Conservation (phyloP, 106 monocot genomes). For the Dioscorea alata region DNA sequence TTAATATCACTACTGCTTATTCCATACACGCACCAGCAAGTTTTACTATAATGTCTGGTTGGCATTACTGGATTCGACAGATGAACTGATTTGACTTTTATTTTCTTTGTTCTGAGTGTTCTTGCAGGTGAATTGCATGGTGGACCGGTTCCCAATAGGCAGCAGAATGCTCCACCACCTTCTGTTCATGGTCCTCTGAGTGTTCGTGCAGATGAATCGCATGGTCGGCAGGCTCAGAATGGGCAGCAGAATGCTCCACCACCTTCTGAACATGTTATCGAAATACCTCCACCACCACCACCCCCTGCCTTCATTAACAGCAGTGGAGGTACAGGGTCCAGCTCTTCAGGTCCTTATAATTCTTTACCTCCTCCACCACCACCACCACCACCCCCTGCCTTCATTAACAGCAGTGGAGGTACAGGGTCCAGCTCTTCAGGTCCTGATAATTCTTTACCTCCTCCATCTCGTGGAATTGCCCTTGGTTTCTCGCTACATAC, state of each 20-base stretch:
- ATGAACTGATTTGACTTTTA: neutral
- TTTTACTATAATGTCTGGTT: neutral
- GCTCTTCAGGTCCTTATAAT: constrained; percentile 3
- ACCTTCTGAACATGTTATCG: constrained; percentile 24
- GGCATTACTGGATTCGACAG: neutral
- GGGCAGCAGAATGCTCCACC: constrained; percentile 42
- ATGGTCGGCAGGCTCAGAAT: constrained; percentile 20
- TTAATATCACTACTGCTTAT: no score
- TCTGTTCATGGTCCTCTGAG: neutral
- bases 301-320: constrained; percentile 19
- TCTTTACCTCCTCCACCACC: neutral
- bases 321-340: constrained; percentile 11
- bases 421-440: constrained; percentile 26
- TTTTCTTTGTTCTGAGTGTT: neutral
- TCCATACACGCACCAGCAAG: no score
- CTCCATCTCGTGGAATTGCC: constrained; percentile 17
- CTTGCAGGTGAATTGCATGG: constrained; percentile 20
- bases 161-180: constrained; percentile 36
- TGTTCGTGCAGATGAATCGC: constrained; percentile 14
- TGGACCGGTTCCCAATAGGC: constrained; percentile 27
- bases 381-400: constrained; percentile 8
- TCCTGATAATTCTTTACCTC: constrained; percentile 11
- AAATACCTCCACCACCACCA: constrained; percentile 21
- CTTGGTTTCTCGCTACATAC: constrained; percentile 23
- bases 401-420: constrained; percentile 17